A percentile compares a stretch with the other conserved stretches of the same genome.
Evolutionary conservation across 2,329 filamentous ascomycete species (phyloP).

Genomic region (Trichoderma polysporum): DNA sequence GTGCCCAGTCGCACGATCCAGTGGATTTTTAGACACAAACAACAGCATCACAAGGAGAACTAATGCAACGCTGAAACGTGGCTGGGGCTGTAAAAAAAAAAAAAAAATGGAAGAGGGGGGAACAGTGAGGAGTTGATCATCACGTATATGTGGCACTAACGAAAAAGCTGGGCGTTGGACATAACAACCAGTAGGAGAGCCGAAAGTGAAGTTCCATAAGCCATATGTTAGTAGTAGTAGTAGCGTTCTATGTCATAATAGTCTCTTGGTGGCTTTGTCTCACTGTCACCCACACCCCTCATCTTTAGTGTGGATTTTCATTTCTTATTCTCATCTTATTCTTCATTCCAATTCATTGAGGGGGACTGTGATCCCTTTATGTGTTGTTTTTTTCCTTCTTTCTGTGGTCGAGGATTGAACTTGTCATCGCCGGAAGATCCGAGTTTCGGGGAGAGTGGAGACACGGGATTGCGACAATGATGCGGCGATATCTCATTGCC

Average conservation of each 20-base stretch:
- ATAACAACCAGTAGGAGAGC: not conserved
- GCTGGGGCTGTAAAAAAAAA: not conserved
- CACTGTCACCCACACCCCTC: not conserved
- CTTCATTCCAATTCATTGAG: not conserved
- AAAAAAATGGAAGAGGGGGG: not conserved
- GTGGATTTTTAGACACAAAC: not conserved
- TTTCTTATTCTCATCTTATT: not conserved
- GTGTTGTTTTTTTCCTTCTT: not conserved
- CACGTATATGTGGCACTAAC: not conserved
- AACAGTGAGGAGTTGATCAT: not conserved
- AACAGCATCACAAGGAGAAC: too few species aligned
- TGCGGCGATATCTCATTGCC: not conserved
- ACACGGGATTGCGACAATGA: not conserved
- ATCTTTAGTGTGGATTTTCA: not conserved
- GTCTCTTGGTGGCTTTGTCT: slow-evolving; percentile 9
- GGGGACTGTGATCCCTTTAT: not conserved
- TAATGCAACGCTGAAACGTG: not conserved
- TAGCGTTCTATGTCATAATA: not conserved
- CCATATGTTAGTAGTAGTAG: not conserved
- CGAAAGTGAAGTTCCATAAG: not conserved
- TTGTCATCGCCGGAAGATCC: not conserved
- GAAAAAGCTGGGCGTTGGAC: not conserved
- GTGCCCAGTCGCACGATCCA: not conserved
- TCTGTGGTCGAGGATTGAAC: not conserved
- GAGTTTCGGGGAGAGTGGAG: not conserved